Evolutionary conservation across 2,329 filamentous ascomycete genomes (phyloP).

Genomic region (Podosphaera fusca): DNA sequence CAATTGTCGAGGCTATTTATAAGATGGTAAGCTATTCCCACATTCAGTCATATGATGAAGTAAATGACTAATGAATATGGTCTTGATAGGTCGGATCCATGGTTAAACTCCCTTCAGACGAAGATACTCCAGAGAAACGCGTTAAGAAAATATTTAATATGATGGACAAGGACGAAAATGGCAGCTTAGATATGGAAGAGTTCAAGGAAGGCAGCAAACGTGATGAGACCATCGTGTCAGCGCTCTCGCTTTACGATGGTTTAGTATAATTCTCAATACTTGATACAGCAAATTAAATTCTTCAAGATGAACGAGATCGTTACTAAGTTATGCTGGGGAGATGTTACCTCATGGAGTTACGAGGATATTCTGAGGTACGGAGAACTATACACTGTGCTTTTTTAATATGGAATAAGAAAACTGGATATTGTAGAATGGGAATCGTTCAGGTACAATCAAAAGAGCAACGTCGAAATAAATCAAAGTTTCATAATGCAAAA

Average conservation of each 20-base stretch:
- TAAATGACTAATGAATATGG: background rate
- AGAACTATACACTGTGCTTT: too few relatives aligned
- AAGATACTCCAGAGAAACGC: constrained; percentile 96
- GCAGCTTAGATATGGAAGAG: constrained; percentile 85
- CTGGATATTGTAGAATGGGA: too few relatives aligned
- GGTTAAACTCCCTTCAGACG: constrained; percentile 96
- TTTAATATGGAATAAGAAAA: too few relatives aligned
- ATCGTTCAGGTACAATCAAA: too few relatives aligned
- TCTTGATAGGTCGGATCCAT: constrained; percentile 71
- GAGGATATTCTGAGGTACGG: too few relatives aligned
- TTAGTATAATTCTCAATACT: constrained; percentile 37
- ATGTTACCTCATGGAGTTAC: too few relatives aligned
- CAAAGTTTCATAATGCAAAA: too few relatives aligned
- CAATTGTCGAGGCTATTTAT: constrained; percentile 97
- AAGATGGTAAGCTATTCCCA: constrained; percentile 64
- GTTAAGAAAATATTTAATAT: constrained; percentile 96
- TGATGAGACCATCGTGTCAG: constrained; percentile 96
- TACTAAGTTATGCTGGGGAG: too few relatives aligned
- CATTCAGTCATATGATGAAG: background rate
- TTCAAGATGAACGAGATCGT: too few relatives aligned
- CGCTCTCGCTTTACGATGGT: constrained; percentile 85
- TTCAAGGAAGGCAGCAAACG: constrained; percentile 99
- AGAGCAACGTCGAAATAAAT: too few relatives aligned
- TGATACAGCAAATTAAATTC: too few relatives aligned
- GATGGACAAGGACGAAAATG: constrained; percentile 99